Percentiles rank a stretch among this genome's conserved stretches.
Evolutionary conservation across 768 basidiomycete species (phyloP).

Genomic region (Pisolithus tinctorius): DNA sequence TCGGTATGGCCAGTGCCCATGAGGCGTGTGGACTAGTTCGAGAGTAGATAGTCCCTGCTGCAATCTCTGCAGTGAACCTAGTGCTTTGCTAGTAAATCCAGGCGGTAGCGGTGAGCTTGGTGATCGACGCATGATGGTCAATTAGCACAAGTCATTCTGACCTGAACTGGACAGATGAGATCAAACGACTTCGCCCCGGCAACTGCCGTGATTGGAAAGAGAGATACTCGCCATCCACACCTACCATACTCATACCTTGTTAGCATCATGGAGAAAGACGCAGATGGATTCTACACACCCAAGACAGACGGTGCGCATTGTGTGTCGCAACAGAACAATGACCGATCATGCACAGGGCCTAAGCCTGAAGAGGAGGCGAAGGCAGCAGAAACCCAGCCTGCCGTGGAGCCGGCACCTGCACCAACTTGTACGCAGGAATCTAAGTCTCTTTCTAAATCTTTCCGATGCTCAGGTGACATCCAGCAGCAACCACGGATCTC

Average conservation of each 20-base stretch:
- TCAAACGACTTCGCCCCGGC: constrained; percentile 4
- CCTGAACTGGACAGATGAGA: not conserved
- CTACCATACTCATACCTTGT: not conserved
- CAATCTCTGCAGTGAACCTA: constrained; percentile 24
- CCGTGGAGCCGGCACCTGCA: constrained; percentile 13
- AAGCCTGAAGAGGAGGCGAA: constrained; percentile 26
- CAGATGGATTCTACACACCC: constrained; percentile 72
- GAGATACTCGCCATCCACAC: not conserved
- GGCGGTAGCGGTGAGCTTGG: constrained; percentile 5
- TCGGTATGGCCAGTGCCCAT: constrained; percentile 60
- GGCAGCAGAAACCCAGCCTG: constrained; percentile 10
- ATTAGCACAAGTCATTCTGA: not conserved
- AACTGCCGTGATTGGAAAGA: constrained; percentile 5
- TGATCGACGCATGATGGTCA: constrained; percentile 1
- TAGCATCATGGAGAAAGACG: constrained; percentile 60
- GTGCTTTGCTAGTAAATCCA: constrained; percentile 16
- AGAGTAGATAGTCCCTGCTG: constrained; percentile 41
- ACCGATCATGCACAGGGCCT: constrained; percentile 11
- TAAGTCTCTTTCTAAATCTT: not conserved
- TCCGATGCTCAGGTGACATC: not conserved
- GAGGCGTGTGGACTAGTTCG: constrained; percentile 57
- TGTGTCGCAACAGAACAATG: not conserved
- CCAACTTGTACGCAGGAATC: constrained; percentile 14
- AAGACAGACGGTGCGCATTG: constrained; percentile 34
- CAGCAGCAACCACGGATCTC: constrained; percentile 45